A percentile compares a stretch with the other conserved stretches of the same genome.
These are phyloP conservation scores for Plasmodium fragile DNA, from an alignment of 169 alveolate species.

Conservation along the genomic window DNA sequence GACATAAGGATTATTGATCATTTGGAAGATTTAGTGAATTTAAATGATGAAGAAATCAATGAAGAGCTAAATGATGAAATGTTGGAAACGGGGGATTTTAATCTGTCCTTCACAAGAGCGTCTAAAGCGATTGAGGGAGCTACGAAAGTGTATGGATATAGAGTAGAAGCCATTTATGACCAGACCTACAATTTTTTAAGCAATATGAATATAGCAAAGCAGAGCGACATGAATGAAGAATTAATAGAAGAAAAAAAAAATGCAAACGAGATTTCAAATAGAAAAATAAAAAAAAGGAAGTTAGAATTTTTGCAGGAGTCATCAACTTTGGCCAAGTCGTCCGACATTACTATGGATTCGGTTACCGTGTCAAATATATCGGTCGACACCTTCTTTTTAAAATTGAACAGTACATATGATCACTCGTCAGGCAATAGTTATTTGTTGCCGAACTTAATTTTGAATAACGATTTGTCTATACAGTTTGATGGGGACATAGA, in stretches of 20 bases:
- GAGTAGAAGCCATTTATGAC: constrained; percentile 87
- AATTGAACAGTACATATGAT: constrained; percentile 68
- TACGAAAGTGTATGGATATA: constrained; percentile 84
- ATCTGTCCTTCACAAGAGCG: constrained; percentile 82
- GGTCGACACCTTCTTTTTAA: constrained; percentile 72
- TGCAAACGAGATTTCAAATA: constrained; percentile 23
- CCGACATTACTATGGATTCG: constrained; percentile 57
- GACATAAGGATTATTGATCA: constrained; percentile 89
- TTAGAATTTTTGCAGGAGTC: constrained; percentile 67
- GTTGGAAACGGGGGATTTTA: constrained; percentile 65
- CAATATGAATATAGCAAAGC: constrained; percentile 81
- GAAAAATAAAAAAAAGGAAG: constrained; percentile 64
- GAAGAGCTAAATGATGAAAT: constrained; percentile 79
- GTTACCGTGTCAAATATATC: constrained; percentile 60
- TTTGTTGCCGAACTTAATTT: constrained; percentile 53
- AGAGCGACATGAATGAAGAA: constrained; percentile 46
- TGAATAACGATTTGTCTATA: constrained; percentile 72
- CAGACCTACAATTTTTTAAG: constrained; percentile 83
- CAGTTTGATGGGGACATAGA: constrained; percentile 77
- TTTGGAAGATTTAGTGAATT: constrained; percentile 86
- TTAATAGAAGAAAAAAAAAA: constrained; percentile 40
- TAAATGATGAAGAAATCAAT: constrained; percentile 81
- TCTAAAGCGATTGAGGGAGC: constrained; percentile 88
- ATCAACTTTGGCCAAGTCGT: constrained; percentile 67
- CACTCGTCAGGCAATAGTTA: constrained; percentile 43